Evolutionary conservation across 805 yeast species (phyloP), one percentile per base, ranked within the genome.

Genomic region (Lachancea quebecensis): DNA sequence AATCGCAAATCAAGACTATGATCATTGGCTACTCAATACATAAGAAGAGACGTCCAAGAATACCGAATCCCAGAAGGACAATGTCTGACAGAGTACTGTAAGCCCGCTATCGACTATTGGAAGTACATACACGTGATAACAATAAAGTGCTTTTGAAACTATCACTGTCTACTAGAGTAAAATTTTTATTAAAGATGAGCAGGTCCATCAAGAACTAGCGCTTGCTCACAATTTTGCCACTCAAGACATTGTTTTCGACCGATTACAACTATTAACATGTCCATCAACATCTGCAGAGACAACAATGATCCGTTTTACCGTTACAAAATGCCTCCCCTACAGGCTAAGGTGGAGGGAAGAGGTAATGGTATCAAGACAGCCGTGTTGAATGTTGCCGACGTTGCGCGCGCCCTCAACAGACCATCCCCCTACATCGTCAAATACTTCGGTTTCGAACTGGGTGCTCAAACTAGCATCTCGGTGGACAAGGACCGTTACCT

Each of bases 361-460:
- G 99, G 99, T 73, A 93, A 93, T 72, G 99, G 99, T 81, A 93
- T 93, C 71, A 90, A 89, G 68, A 93, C 99, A 18, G 95, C 91
- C 45, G 82, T 93, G 46, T 79, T 88, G 55, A 93, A 93, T 69
- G 80, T 88, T 45, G 72, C 85, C 34, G 98, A 93, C 62, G 96
- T 44, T 50, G 95, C 97, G 35, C 80, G 96, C 60, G 95, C 98
- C 17, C 75, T 93, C 53, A 86, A 85, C 55, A 82, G 99, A 70
- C 98, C 99, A 30, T 81, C 96, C 32, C 71, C 91, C 30, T 93
- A 93, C 64, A 79, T 93, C 51, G 81, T 93, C 67, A 93, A 93
- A 72, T 93, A 79, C 69, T 93, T 93, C 65, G 99, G 99, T 35
- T 85, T 84, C 60, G 99, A 93, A 71, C 76, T 93, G 48, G 99